phyloP scores from a whole-genome alignment of 495 filamentous ascomycete genomes.

The Neurospora sp. region DNA sequence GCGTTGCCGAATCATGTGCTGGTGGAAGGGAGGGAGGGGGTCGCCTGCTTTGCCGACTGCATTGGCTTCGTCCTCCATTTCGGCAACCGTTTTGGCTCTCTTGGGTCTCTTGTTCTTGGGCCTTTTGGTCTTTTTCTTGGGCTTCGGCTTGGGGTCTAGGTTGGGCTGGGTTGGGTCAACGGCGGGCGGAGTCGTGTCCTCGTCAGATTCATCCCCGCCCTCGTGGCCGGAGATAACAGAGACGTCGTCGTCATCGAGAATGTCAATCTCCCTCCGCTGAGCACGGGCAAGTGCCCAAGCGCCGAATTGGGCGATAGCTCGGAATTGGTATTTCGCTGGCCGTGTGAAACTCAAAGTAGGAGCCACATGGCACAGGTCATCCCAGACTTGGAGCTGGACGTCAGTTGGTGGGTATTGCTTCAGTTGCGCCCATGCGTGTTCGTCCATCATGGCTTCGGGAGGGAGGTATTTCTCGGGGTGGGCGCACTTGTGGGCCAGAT shows the following conservation, averaged over 20 bases:
- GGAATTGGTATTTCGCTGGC: slow-evolving; percentile 89
- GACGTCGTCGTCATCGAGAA: slow-evolving; percentile 65
- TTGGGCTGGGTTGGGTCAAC: neutral
- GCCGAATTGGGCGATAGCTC: slow-evolving; percentile 81
- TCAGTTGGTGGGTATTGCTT: slow-evolving; percentile 68
- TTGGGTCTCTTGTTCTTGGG: neutral
- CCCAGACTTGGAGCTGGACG: slow-evolving; percentile 95
- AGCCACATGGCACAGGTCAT: slow-evolving; percentile 84
- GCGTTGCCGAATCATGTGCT: slow-evolving; percentile 85
- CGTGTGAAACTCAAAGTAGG: slow-evolving; percentile 83
- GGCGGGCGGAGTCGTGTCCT: slow-evolving; percentile 11
- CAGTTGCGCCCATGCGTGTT: slow-evolving; percentile 49
- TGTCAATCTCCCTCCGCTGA: slow-evolving; percentile 68
- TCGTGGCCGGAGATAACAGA: slow-evolving; percentile 58
- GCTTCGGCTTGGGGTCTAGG: neutral
- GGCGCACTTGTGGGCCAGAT: slow-evolving; percentile 87
- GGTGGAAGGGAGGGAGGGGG: slow-evolving; percentile 61
- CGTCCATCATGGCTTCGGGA: slow-evolving; percentile 51
- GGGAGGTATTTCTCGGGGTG: slow-evolving; percentile 67
- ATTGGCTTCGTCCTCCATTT: slow-evolving; percentile 10
- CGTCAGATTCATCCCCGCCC: slow-evolving; percentile 23
- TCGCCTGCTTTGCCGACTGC: slow-evolving; percentile 72
- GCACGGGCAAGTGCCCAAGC: slow-evolving; percentile 81
- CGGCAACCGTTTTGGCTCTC: neutral
- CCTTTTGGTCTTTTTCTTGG: neutral